A percentile compares a stretch with the other conserved stretches of the same genome.
Evolutionary conservation across 495 filamentous ascomycete species (phyloP).

Genomic region (Penicillium alfredii): DNA sequence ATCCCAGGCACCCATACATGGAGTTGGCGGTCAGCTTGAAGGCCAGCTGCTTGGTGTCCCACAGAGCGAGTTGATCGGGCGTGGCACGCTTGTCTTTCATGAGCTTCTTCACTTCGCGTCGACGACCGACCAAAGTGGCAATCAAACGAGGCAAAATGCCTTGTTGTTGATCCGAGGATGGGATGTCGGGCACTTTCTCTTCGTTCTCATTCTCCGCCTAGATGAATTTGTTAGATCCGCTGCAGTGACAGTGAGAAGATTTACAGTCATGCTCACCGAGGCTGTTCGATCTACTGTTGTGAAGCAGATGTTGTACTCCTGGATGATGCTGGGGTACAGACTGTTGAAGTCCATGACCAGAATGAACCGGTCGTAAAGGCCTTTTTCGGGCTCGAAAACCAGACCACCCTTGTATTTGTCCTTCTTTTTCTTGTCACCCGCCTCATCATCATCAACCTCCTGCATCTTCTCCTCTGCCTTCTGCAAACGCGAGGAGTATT

Average conservation of each 20-base stretch:
- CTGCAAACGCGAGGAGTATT: constrained; percentile 64
- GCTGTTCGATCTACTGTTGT: constrained; percentile 81
- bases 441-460: constrained; percentile 64
- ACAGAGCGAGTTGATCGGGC: constrained; percentile 79
- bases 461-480: constrained; percentile 61
- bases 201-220: constrained; percentile 69
- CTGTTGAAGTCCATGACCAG: constrained; percentile 99
- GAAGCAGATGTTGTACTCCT: constrained; percentile 99
- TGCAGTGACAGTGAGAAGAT: background rate
- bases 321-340: constrained; percentile 96
- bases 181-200: constrained; percentile 71
- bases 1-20: constrained; percentile 98
- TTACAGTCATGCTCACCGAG: constrained; percentile 53
- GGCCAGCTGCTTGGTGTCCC: constrained; percentile 96
- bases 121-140: constrained; percentile 77
- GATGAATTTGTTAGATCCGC: constrained; percentile 3
- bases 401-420: constrained; percentile 98
- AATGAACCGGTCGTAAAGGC: constrained; percentile 92
- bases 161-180: constrained; percentile 58
- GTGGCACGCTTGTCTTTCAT: constrained; percentile 94
- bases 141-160: constrained; percentile 89
- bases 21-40: constrained; percentile 97
- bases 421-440: constrained; percentile 90
- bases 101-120: constrained; percentile 83
- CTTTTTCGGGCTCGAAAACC: constrained; percentile 96